Percentiles rank a stretch among this genome's conserved stretches.
Evolutionary conservation across 2,329 filamentous ascomycete genomes (phyloP).

Genomic region (Hansfordia pulvinata): DNA sequence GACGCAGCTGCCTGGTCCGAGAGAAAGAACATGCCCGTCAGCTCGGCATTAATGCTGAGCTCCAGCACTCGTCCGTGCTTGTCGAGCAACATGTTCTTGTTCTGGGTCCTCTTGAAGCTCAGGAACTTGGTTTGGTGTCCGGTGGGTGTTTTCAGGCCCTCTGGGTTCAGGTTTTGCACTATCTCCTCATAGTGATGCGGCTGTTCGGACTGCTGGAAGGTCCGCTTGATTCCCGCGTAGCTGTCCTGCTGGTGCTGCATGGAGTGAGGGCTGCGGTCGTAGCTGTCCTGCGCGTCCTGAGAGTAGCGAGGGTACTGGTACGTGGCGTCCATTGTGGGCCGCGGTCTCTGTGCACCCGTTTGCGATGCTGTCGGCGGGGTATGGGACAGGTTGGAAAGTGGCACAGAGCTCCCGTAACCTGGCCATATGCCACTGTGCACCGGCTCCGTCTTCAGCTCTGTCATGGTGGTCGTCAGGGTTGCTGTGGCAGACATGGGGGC

Average conservation of each 20-base stretch:
- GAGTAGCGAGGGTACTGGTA: constrained; percentile 41
- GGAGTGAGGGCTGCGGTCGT: constrained; percentile 31
- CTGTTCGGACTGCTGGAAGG: constrained; percentile 41
- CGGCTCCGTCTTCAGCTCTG: constrained; percentile 47
- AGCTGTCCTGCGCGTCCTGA: constrained; percentile 38
- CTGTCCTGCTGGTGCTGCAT: constrained; percentile 36
- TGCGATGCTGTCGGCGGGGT: constrained; percentile 29
- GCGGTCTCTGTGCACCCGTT: constrained; percentile 32
- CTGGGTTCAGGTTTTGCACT: constrained; percentile 45
- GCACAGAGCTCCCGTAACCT: constrained; percentile 40
- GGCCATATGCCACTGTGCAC: constrained; percentile 44
- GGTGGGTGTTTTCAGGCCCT: constrained; percentile 40
- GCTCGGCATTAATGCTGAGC: constrained; percentile 55
- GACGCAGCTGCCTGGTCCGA: constrained; percentile 61
- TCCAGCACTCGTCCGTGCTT: constrained; percentile 45
- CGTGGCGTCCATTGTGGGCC: constrained; percentile 33
- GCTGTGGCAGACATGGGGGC: constrained; percentile 47
- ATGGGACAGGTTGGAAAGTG: constrained; percentile 33
- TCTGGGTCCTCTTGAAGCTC: constrained; percentile 40
- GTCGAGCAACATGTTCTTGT: constrained; percentile 48
- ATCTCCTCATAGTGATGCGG: constrained; percentile 46
- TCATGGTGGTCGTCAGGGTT: constrained; percentile 48
- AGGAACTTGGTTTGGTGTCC: constrained; percentile 49
- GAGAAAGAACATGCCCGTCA: constrained; percentile 82
- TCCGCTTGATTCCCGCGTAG: constrained; percentile 41